Evolutionary conservation across 495 filamentous ascomycete genomes (phyloP), one percentile per base, ranked within the genome.

Genomic region (Hypoxylon fragiforme): DNA sequence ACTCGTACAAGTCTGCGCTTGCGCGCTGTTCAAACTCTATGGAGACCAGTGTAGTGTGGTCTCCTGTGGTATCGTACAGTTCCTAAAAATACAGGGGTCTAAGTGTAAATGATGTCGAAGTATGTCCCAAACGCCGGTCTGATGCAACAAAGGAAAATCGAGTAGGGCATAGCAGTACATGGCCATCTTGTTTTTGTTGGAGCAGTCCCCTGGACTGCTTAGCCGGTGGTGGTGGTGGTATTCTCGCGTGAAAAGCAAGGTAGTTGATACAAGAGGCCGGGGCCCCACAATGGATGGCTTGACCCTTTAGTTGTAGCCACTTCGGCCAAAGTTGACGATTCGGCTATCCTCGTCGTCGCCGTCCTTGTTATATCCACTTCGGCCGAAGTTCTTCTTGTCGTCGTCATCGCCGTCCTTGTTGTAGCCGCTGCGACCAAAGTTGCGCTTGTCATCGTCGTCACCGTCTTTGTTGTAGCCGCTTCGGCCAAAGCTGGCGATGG

Each of bases 391-490:
- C 53, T 54, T 49, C 58, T 50, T 65, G 65, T 55, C 61, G 13
- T 72, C 68, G 7, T 73, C 67, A 24, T 69, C 67, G 11, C 63
- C 57, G 46, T 64, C 66, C 52, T 63, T 64, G 67, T 80, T 79
- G 65, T 79, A 82, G 52, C 76, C 84, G 56, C 82, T 81, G 58
- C 81, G 81, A 62, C 76, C 81, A 71, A 79, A 54, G 57, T 64
- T 69, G 21, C 75, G 61, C 40, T 57, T 57, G 45, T 69, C 48
- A 16, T 55, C 50, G 34, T 49, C 40, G 60, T 59, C 56, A 31
- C 57, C 63, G 24, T 66, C 60, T 26, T 59, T 66, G 54, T 71
- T 71, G 58, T 71, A 71, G 19, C 66, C 68, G 31, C 69, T 68
- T 43, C 69, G 69, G 55, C 69, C 67, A 1, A 28, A 20, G 57